phyloP scores from a whole-genome alignment of 2,329 filamentous ascomycete genomes.

The Botryotinia narcissicola region DNA sequence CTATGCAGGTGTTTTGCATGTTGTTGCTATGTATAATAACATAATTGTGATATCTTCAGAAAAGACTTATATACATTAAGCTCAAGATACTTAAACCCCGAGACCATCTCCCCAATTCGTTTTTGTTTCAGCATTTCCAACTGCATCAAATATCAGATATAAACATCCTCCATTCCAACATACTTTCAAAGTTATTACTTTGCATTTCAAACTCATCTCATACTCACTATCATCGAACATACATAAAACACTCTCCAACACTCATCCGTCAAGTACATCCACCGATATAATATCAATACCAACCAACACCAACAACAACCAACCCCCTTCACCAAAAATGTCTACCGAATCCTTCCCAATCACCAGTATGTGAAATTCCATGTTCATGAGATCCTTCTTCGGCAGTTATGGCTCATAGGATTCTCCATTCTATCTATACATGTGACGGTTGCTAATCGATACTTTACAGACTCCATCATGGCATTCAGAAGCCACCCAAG shows the following conservation, averaged over 20 bases:
- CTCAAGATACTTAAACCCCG: constrained; percentile 15
- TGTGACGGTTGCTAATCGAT: constrained; percentile 1
- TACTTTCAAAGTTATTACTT: neutral
- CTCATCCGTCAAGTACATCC: neutral
- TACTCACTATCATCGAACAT: neutral
- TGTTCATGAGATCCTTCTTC: neutral
- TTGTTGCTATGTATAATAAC: constrained; percentile 9
- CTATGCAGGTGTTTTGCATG: constrained; percentile 20
- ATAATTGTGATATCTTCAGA: constrained; percentile 15
- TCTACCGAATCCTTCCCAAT: constrained; percentile 12
- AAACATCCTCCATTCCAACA: constrained; percentile 15
- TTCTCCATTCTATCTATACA: neutral
- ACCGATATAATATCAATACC: neutral
- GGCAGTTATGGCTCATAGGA: neutral
- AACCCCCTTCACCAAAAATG: neutral
- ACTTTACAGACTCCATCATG: constrained; percentile 2
- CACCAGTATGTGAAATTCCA: constrained; percentile 17
- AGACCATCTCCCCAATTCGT: constrained; percentile 4
- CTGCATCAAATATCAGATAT: constrained; percentile 16
- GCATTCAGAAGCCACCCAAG: constrained; percentile 17
- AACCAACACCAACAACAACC: neutral
- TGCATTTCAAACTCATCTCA: neutral
- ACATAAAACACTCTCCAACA: neutral
- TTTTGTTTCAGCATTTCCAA: constrained; percentile 19
- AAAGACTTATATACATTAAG: neutral